phyloP scores from a whole-genome alignment of 192 early-diverging fungal species.

The Coemansia sp. region DNA sequence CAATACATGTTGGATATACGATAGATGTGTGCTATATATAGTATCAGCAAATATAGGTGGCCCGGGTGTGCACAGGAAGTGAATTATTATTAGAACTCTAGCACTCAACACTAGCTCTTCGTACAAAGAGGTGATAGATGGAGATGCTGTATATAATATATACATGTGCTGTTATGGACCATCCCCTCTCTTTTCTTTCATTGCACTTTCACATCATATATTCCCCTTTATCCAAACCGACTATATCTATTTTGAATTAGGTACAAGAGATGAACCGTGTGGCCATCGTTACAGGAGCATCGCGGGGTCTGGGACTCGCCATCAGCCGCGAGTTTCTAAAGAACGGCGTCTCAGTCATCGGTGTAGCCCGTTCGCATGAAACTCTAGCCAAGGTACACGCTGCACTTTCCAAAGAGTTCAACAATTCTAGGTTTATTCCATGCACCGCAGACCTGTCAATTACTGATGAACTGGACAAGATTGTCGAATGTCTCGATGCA shows the following conservation, averaged over 20 bases:
- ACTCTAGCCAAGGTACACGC: not conserved
- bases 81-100: no score
- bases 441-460: conserved; percentile 62
- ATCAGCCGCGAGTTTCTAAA: conserved; percentile 57
- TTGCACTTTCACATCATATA: not conserved
- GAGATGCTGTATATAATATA: no score
- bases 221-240: no score
- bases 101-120: no score
- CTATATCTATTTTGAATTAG: no score
- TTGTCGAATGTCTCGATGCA: conserved; percentile 66
- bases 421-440: conserved; percentile 45
- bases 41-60: no score
- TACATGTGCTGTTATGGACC: no score
- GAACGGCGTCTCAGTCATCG: conserved; percentile 66
- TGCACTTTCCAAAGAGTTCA: conserved; percentile 10
- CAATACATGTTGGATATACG: no score
- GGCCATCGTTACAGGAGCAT: conserved; percentile 85
- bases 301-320: conserved; percentile 77
- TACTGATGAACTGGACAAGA: conserved; percentile 49
- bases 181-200: not conserved
- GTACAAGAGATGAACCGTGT: conserved; percentile 24
- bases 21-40: no score
- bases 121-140: no score
- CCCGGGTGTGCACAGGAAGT: no score
- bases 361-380: conserved; percentile 61